phyloP scores from a whole-genome alignment of 345 rosid genomes.

The Rhizophora apiculata region DNA sequence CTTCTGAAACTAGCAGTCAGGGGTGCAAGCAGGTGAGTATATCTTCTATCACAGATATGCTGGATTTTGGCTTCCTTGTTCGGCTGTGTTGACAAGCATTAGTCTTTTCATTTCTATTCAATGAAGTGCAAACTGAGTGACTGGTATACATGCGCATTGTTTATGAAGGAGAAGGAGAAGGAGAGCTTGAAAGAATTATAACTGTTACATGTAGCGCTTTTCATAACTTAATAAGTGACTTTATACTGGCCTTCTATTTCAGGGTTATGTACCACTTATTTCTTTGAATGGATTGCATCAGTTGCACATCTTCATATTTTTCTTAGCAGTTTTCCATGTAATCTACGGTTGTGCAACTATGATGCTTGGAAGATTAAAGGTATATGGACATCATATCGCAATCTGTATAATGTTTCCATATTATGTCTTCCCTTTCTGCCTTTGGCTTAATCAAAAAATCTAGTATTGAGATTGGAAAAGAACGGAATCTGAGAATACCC shows the following conservation, averaged over 20 bases:
- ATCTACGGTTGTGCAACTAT: constrained; percentile 67
- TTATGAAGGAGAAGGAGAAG: no score
- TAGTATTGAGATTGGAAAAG: no score
- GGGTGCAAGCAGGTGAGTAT: constrained; percentile 37
- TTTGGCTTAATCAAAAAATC: not conserved
- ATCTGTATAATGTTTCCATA: not conserved
- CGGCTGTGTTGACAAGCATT: no score
- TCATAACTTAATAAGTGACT: not conserved
- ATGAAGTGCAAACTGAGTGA: no score
- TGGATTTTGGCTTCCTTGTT: no score
- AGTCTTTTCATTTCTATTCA: no score
- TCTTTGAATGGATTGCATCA: constrained; percentile 82
- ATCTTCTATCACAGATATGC: not conserved
- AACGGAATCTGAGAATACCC: no score
- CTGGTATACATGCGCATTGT: no score
- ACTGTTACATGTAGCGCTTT: no score
- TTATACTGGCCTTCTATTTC: constrained; percentile 7
- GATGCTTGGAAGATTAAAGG: constrained; percentile 93
- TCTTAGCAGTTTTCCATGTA: constrained; percentile 92
- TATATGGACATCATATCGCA: constrained; percentile 10
- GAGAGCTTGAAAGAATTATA: no score
- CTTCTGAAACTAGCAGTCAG: constrained; percentile 13
- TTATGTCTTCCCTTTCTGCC: not conserved
- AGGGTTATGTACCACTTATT: constrained; percentile 83
- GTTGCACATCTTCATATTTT: constrained; percentile 87